Conservation (phyloP, 345 rosid species). For the Toxicodendron radicans region DNA sequence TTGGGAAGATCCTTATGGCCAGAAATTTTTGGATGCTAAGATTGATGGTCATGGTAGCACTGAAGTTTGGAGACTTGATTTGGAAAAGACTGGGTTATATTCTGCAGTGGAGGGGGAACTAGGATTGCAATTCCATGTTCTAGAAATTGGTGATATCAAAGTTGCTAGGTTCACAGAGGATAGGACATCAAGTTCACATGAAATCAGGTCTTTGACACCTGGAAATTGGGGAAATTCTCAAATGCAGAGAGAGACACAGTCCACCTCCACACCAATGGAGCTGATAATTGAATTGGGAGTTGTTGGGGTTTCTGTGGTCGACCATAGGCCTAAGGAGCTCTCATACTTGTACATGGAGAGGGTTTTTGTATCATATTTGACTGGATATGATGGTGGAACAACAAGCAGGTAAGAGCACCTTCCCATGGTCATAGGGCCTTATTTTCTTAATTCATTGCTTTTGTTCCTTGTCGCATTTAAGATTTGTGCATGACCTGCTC, state of each 20-base stretch:
- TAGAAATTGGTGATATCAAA: slow-evolving; percentile 67
- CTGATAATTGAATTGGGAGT: slow-evolving; percentile 83
- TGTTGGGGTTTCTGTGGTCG: slow-evolving; percentile 85
- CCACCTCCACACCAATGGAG: slow-evolving; percentile 56
- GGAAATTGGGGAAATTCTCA: slow-evolving; percentile 47
- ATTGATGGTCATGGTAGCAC: slow-evolving; percentile 41
- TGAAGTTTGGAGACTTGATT: slow-evolving; percentile 55
- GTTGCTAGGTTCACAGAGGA: slow-evolving; percentile 66
- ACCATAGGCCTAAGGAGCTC: slow-evolving; percentile 85
- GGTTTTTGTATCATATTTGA: slow-evolving; percentile 79
- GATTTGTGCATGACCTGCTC: not conserved
- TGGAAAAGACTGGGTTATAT: slow-evolving; percentile 56
- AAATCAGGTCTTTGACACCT: slow-evolving; percentile 38
- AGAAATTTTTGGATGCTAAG: slow-evolving; percentile 68
- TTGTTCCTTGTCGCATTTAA: not conserved
- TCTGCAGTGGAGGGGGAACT: slow-evolving; percentile 43
- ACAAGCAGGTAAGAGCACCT: slow-evolving; percentile 72
- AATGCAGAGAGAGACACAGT: slow-evolving; percentile 39
- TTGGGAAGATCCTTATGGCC: slow-evolving; percentile 98
- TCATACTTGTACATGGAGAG: slow-evolving; percentile 74
- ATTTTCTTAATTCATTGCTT: not conserved
- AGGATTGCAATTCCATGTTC: slow-evolving; percentile 61
- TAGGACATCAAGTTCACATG: slow-evolving; percentile 32
- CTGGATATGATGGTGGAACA: slow-evolving; percentile 87
- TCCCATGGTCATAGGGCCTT: not conserved